A percentile compares a stretch with the other conserved stretches of the same genome.
Conservation (phyloP, 768 basidiomycete species). For the Holtermanniella nyarrowii region DNA sequence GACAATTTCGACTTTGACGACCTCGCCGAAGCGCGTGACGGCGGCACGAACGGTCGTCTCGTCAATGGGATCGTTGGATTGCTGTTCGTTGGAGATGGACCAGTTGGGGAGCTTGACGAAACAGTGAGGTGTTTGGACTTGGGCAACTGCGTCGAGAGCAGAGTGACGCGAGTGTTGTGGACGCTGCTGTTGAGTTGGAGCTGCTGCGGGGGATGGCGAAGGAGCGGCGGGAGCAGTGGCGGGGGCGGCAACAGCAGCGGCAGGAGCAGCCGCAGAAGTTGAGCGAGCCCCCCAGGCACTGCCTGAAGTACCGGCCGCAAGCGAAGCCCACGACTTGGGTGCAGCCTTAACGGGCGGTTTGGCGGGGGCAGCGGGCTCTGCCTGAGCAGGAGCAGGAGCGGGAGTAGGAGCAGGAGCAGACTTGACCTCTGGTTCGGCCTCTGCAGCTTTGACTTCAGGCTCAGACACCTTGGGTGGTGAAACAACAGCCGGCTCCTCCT, state of each 20-base stretch:
- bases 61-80: conserved; percentile 24
- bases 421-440: conserved; percentile 11
- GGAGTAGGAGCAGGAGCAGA: conserved; percentile 7
- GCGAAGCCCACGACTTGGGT: conserved; percentile 2
- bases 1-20: conserved; percentile 83
- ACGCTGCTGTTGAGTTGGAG: conserved; percentile 13
- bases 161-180: conserved; percentile 8
- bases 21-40: conserved; percentile 39
- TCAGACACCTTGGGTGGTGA: conserved; percentile 35
- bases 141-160: conserved; percentile 49
- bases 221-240: conserved; percentile 7
- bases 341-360: conserved; percentile 14
- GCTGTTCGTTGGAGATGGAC: conserved; percentile 25
- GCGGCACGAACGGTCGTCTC: conserved; percentile 20
- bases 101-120: conserved; percentile 67
- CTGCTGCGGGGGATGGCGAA: conserved; percentile 10
- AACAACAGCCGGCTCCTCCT: conserved; percentile 24
- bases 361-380: conserved; percentile 13
- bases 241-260: conserved; percentile 15
- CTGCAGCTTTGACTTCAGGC: conserved; percentile 16
- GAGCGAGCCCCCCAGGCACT: conserved; percentile 37
- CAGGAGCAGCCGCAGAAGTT: conserved; percentile 31
- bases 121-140: conserved; percentile 62
- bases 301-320: conserved; percentile 22
- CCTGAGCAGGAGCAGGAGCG: conserved; percentile 14